Evolutionary conservation across 345 rosid genomes (phyloP), one percentile per base, ranked within the genome.

Genomic region (Erysimum cheiranthoides): DNA sequence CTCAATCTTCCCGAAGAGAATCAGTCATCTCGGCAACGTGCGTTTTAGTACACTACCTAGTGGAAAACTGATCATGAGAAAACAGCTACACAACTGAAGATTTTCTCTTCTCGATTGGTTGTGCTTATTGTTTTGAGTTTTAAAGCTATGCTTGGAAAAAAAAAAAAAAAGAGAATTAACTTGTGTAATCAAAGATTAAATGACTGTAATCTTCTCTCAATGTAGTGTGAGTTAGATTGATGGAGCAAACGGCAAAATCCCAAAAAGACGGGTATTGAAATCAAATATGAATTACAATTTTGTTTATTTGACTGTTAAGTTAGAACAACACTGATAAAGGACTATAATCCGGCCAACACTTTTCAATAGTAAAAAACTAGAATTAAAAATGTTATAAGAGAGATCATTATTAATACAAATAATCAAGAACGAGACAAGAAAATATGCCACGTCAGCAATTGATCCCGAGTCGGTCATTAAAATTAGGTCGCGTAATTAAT

Each of bases 1-100:
- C 70, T 73, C 51, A 78, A 78, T 78, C 77, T 72, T 66, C 81
- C 73, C 21, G 81, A 78, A 35, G 73, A 72, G 51, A 51, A 52
- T 66, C 25, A 39, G 2, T 61, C 74, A 50, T 52, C 73, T 3
- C 21, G 64, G 18, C 66, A 36, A 73, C 81, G 70, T 42, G 45
- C 36, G 17, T 52, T 73, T 57, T 68, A 78, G 57, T 49, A 56
- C 7, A 38, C 27, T 50, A 28, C 25, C 34, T 12, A 51, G 18
- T 28, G 59, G 18, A 21, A 49, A 46, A 2, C 14, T 16, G 73
- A 42, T 56, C 2, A 62, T 32, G 46, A 64, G 36, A 34, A 40
- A 31, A 34, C 58, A 8, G n/a, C 18, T 17, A 5, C 16, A 57
- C 25, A 18, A 17, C 9, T 17, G 38, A 32, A 45, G 13, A 38